These are phyloP conservation scores for Aureobasidium sp. DNA, from an alignment of 2,329 filamentous ascomycete genomes.

Conservation along the genomic window DNA sequence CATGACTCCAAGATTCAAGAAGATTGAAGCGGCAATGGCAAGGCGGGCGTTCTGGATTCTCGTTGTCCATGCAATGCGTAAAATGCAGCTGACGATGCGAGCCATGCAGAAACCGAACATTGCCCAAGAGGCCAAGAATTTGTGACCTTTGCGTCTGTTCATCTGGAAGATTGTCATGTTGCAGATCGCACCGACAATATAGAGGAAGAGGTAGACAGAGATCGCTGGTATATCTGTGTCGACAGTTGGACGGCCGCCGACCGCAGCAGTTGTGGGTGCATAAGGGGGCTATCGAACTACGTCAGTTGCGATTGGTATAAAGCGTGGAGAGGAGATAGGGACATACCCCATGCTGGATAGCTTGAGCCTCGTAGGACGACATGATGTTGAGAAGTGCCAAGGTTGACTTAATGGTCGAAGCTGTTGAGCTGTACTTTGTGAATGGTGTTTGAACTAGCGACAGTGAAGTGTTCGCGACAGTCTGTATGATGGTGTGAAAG, in stretches of 20 bases:
- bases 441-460: background rate
- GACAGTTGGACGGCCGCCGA: constrained; percentile 34
- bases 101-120: constrained; percentile 41
- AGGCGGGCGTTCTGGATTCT: constrained; percentile 25
- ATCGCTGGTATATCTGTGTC: constrained; percentile 35
- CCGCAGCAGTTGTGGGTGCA: constrained; percentile 22
- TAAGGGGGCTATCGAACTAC: constrained; percentile 21
- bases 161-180: constrained; percentile 38
- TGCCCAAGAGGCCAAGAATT: constrained; percentile 35
- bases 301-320: background rate
- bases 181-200: constrained; percentile 31
- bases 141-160: constrained; percentile 34
- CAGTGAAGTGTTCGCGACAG: background rate
- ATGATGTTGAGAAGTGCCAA: background rate
- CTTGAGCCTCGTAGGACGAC: background rate
- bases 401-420: too few relatives aligned
- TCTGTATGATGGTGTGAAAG: background rate
- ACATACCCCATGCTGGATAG: background rate
- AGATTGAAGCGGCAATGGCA: constrained; percentile 27
- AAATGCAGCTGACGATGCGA: constrained; percentile 33
- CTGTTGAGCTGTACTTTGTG: background rate
- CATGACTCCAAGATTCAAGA: constrained; percentile 27
- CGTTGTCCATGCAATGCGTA: constrained; percentile 29
- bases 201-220: constrained; percentile 37
- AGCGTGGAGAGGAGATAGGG: constrained; percentile 11